Base-by-base conservation (phyloP, 257 asterid species). In the Scutellaria barbata region DNA sequence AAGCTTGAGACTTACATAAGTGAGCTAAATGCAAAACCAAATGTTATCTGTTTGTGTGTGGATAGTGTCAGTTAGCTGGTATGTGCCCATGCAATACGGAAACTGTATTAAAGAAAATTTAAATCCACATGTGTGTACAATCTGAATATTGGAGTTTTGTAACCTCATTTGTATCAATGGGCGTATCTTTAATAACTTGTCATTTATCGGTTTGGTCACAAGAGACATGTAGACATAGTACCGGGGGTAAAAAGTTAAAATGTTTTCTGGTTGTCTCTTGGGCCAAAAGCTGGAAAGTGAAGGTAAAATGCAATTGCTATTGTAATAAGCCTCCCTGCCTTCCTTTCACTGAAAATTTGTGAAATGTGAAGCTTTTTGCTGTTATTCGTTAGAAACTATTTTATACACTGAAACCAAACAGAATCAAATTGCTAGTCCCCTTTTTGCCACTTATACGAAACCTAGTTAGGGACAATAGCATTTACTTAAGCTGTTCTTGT, bases 41-140 rank as follows among this genome's bases (percentile, higher is more conserved):
- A 16, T 47, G 50, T 39, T 59, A 2, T 75, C 40, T 14, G 30
- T 41, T 65, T 45, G 46, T 47, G 68, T 9, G 33, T 48, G 55
- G 30, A 70, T 35, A 37, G 48, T 45, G 56, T 54, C 10, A 10
- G 42, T 48, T 48, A 16, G 13, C 63, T 60, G 52, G 57, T 14
- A n/a, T 13, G 18, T 35, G 7, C 46, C 65, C 3, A 37, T 8
- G 55, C 69, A 39, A 50, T 16, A 11, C n/a, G 10, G 12, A 13
- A 17, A 16, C 10, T 40, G 48, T 59, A 18, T 47, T 20, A 18
- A 43, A 54, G 22, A 33, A 57, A 45, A 51, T 43, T 51, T 66
- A 18, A 53, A 45, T 35, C 68, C 72, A 17, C 76, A 14, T 55
- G 8, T 63, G 33, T 42, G 11, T 33, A 33, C 64, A 30, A 51